Evolutionary conservation across 371 early-diverging fungal species (phyloP).

Genomic region (Lichtheimia hyalospora): DNA sequence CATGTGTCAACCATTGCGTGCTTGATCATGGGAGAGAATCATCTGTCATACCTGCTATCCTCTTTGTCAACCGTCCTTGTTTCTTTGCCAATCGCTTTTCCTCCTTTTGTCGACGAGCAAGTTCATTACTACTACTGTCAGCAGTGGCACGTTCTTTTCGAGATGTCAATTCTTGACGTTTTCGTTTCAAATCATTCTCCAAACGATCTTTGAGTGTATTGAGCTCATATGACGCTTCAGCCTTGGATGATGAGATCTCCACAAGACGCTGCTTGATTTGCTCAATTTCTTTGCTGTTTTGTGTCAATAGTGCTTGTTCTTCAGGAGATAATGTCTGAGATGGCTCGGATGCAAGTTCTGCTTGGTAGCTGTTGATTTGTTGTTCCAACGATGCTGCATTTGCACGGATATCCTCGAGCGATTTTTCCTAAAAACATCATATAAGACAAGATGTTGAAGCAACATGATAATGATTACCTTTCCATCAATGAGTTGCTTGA

Average conservation of each 20-base stretch:
- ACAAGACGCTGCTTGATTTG: conserved; percentile 45
- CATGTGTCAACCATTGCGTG: not conserved
- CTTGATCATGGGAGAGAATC: not conserved
- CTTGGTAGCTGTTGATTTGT: conserved; percentile 57
- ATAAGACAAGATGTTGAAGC: not conserved
- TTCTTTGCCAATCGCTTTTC: conserved; percentile 49
- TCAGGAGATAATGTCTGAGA: conserved; percentile 47
- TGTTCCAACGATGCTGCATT: conserved; percentile 44
- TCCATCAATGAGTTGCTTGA: conserved; percentile 44
- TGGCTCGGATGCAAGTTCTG: conserved; percentile 61
- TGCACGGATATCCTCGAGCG: conserved; percentile 33
- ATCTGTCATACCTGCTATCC: conserved; percentile 25
- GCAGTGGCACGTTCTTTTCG: conserved; percentile 51
- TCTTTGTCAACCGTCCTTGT: conserved; percentile 26
- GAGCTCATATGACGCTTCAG: conserved; percentile 60
- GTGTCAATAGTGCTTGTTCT: conserved; percentile 57
- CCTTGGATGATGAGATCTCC: conserved; percentile 39
- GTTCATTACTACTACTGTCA: conserved; percentile 28
- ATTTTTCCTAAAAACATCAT: conserved; percentile 28
- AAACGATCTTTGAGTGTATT: conserved; percentile 74
- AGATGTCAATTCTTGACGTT: conserved; percentile 53
- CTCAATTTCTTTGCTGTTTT: conserved; percentile 54
- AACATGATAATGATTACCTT: too few species aligned
- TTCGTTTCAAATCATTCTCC: conserved; percentile 61
- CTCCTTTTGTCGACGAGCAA: conserved; percentile 53